Conservation (phyloP, 352 stramenopile genomes). For the Phytophthora cryptogea region DNA sequence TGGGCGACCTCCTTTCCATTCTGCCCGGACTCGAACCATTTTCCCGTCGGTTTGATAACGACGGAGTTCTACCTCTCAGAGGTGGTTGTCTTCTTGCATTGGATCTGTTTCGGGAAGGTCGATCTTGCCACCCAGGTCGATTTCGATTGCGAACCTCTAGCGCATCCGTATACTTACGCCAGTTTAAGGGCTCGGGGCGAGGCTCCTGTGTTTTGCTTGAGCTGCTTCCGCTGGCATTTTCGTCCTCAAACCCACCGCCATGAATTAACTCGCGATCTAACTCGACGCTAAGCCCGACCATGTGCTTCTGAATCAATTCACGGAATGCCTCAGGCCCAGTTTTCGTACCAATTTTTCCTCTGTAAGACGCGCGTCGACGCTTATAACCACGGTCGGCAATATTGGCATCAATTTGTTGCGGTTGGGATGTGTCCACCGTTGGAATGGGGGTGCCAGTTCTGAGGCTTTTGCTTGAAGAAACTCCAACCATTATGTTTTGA, state of each 20-base stretch:
- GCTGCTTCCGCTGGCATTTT: not conserved
- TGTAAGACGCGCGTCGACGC: slow-evolving; percentile 61
- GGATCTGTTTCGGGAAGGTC: slow-evolving; percentile 1
- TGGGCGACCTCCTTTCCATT: not conserved
- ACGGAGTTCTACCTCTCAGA: not conserved
- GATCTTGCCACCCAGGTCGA: slow-evolving; percentile 6
- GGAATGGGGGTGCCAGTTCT: not conserved
- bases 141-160: slow-evolving; percentile 45
- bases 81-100: slow-evolving; percentile 11
- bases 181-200: slow-evolving; percentile 14
- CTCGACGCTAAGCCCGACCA: slow-evolving; percentile 56
- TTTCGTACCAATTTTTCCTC: slow-evolving; percentile 46
- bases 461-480: not conserved
- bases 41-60: not conserved
- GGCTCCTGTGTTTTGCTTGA: not conserved
- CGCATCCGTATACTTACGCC: slow-evolving; percentile 37
- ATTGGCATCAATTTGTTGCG: slow-evolving; percentile 1
- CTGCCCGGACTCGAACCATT: not conserved
- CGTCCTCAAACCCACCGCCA: slow-evolving; percentile 27
- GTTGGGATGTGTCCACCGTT: not conserved
- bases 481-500: slow-evolving; percentile 9
- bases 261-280: slow-evolving; percentile 40
- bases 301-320: slow-evolving; percentile 70
- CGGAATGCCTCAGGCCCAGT: slow-evolving; percentile 48
- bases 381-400: slow-evolving; percentile 39